These are phyloP conservation scores for Aspergillus aculeatus DNA, from an alignment of 2,329 filamentous ascomycete species.

Conservation along the genomic window DNA sequence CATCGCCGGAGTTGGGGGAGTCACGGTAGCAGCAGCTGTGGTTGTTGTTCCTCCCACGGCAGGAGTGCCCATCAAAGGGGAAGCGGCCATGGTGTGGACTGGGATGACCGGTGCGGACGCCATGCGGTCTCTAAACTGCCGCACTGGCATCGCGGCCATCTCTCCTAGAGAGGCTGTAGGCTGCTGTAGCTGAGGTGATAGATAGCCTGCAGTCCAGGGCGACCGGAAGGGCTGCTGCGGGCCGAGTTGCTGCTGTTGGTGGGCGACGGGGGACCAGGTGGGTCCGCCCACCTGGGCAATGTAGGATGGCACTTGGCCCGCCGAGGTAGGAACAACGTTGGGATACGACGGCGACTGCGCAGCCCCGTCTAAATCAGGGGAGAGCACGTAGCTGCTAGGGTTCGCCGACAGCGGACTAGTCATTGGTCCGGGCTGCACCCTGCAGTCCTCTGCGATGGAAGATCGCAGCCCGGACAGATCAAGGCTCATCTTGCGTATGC, in stretches of 20 bases:
- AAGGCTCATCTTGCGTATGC: constrained; percentile 37
- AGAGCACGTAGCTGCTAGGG: constrained; percentile 24
- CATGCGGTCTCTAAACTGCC: constrained; percentile 34
- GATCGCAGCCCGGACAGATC: constrained; percentile 33
- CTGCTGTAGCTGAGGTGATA: constrained; percentile 20
- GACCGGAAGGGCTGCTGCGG: constrained; percentile 14
- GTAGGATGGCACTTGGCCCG: constrained; percentile 30
- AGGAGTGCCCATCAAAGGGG: constrained; percentile 5
- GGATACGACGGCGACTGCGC: constrained; percentile 26
- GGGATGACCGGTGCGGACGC: constrained; percentile 35
- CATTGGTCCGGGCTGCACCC: constrained; percentile 22
- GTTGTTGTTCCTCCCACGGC: background rate
- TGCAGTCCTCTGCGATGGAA: constrained; percentile 24
- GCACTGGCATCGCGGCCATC: constrained; percentile 15
- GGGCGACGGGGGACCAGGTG: constrained; percentile 10
- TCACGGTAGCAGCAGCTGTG: constrained; percentile 8
- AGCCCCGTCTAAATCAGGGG: constrained; percentile 26
- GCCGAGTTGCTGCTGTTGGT: background rate
- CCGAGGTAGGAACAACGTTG: constrained; percentile 18
- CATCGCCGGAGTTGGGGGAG: constrained; percentile 19
- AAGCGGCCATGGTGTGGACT: constrained; percentile 21
- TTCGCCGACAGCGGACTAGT: constrained; percentile 26
- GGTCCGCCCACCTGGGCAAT: constrained; percentile 19
- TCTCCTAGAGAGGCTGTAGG: constrained; percentile 22
- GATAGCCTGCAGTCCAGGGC: constrained; percentile 25